Evolutionary conservation across 2,329 filamentous ascomycete genomes (phyloP), one percentile per base, ranked within the genome.

Genomic region (Trichoderma sp.): DNA sequence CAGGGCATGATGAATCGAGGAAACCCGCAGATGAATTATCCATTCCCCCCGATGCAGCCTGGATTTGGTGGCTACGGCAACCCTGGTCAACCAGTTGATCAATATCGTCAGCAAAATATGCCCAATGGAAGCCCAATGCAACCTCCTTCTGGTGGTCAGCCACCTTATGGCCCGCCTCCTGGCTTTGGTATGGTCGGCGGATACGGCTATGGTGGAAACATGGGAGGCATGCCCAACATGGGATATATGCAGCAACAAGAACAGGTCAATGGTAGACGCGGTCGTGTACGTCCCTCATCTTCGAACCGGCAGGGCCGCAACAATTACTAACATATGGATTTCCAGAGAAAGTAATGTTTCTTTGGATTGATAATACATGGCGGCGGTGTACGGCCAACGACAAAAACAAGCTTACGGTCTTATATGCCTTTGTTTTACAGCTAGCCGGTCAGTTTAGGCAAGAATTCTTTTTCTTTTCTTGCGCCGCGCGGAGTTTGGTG

Each of bases 1-100:
- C 88, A 89, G 77, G 84, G 79, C 76, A 84, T 90, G 82, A 84
- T 90, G 79, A 83, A 83, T 61, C 84, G 88, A 21, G 85, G 83
- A 9, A 81, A 82, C 2, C 86, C 87, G 14, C 85, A 85, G 11
- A 85, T 89, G 82, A 86, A 83, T 77, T 88, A 86, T 78, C 89
- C 84, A 79, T 91, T 86, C 76, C 84, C 87, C 4, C 79, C 82
- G 8, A 86, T 90, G 84, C 88, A 86, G 77, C 82, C 85, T 47
- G 86, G 86, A 0, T 90, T 86, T 76, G 83, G 82, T n/a, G 84
- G 82, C n/a, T 90, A 86, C 76, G 84, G 82, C 74, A 83, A 80
- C 71, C 77, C 84, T 43, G 84, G 82, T 74, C 82, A 86, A 8
- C 80, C 85, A 1, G 80, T 87, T 63, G 88, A 91, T 43, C 87